These are phyloP conservation scores for Exophiala calicioides DNA, from an alignment of 2,329 filamentous ascomycete genomes.

Conservation along the genomic window DNA sequence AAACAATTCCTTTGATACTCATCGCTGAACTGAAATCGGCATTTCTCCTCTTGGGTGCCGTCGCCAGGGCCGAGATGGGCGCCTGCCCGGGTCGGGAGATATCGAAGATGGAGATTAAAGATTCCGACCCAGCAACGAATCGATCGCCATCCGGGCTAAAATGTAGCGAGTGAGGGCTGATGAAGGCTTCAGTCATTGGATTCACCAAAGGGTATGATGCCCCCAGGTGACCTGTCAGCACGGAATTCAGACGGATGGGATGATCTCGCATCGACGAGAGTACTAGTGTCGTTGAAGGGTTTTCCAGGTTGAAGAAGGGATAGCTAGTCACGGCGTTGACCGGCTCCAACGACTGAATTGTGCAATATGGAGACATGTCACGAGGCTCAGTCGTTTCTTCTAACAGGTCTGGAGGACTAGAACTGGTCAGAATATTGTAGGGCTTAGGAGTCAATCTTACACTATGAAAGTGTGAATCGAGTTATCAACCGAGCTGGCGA, in stretches of 20 bases:
- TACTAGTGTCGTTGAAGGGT: slow-evolving; percentile 51
- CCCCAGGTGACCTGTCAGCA: slow-evolving; percentile 49
- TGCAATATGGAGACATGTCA: slow-evolving; percentile 49
- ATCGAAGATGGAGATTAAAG: slow-evolving; percentile 59
- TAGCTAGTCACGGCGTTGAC: slow-evolving; percentile 57
- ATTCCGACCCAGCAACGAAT: slow-evolving; percentile 61
- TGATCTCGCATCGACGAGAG: slow-evolving; percentile 56
- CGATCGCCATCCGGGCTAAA: slow-evolving; percentile 51
- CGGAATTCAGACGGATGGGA: slow-evolving; percentile 59
- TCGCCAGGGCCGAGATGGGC: slow-evolving; percentile 48
- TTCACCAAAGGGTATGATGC: slow-evolving; percentile 59
- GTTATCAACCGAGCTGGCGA: slow-evolving; percentile 56
- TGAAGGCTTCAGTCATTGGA: slow-evolving; percentile 58
- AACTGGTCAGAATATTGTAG: background rate
- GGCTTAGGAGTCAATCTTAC: slow-evolving; percentile 35
- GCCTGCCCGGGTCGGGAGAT: slow-evolving; percentile 49
- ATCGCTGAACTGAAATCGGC: slow-evolving; percentile 20
- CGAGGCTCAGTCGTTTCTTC: slow-evolving; percentile 40
- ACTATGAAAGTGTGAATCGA: slow-evolving; percentile 56
- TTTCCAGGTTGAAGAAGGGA: slow-evolving; percentile 55
- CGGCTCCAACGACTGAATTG: slow-evolving; percentile 49
- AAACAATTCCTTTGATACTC: slow-evolving; percentile 59
- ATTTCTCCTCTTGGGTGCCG: slow-evolving; percentile 43
- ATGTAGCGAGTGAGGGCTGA: slow-evolving; percentile 56
- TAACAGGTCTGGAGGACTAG: slow-evolving; percentile 51